phyloP scores from a whole-genome alignment of 2,329 filamentous ascomycete genomes.

The Dendrostoma leiphaemia region DNA sequence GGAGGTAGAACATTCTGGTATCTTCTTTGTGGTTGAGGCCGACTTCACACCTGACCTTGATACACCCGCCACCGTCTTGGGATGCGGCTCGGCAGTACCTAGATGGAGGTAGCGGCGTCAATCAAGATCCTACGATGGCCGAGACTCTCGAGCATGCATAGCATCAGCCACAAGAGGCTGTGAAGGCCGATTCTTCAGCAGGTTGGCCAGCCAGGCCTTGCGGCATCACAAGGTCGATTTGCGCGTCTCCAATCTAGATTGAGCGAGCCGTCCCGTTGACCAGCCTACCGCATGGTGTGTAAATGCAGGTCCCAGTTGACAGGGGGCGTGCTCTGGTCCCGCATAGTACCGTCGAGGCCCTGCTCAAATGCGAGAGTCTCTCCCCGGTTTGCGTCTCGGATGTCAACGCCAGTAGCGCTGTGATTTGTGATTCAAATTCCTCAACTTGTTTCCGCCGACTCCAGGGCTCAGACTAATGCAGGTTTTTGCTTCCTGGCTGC shows the following conservation, averaged over 20 bases:
- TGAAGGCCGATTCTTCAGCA: slow-evolving; percentile 3
- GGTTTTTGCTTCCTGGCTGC: background rate
- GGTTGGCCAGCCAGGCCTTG: slow-evolving; percentile 1
- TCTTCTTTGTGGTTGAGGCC: no score
- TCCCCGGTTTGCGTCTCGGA: background rate
- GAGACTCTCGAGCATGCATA: background rate
- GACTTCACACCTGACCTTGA: no score
- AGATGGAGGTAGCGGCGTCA: no score
- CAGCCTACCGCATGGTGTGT: slow-evolving; percentile 7
- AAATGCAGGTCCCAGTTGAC: slow-evolving; percentile 11
- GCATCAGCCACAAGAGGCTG: slow-evolving; percentile 11
- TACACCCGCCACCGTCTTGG: no score
- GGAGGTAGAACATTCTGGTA: no score
- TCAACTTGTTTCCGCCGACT: no score
- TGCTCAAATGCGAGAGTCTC: background rate
- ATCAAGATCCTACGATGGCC: no score
- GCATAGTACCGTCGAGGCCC: slow-evolving; percentile 2
- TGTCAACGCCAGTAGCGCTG: background rate
- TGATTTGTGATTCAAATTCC: no score
- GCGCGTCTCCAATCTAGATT: slow-evolving; percentile 10
- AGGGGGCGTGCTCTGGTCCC: background rate
- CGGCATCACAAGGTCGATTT: slow-evolving; percentile 9
- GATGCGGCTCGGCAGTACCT: background rate
- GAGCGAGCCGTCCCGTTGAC: slow-evolving; percentile 16
- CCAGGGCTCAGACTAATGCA: background rate